Evolutionary conservation across 495 filamentous ascomycete genomes (phyloP), one percentile per base, ranked within the genome.

Genomic region (Bacidia rubella): DNA sequence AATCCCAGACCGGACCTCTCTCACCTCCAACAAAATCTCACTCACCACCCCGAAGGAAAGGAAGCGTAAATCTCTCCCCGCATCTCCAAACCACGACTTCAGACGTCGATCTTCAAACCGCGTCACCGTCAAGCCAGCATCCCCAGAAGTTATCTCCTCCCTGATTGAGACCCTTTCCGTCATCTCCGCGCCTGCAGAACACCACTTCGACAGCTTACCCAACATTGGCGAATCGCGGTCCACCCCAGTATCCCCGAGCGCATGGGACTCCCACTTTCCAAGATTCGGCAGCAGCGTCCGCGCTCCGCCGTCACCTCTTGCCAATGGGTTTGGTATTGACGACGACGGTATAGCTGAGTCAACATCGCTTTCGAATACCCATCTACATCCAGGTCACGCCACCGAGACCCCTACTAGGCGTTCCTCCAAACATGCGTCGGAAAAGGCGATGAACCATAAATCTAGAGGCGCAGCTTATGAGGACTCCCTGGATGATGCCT

Each of bases 141-240:
- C 89, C 12, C 87, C 92, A 23, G 89, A 94, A 66, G 85, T 98
- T 46, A 97, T 98, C 55, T 90, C 86, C 47, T 88, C 85, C 38
- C 74, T 98, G 48, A 94, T 98, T 65, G 90, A 88, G 48, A 92
- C 89, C 2, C 77, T 98, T 17, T 88, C 87, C 19, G 79, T 82
- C 63, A 93, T 97, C 56, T 89, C 87, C 0, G 73, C 78, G 45
- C 84, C 87, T 21, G 74, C 83, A 54, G 81, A 77, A 60, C 74
- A 76, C 39, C 81, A 85, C 65, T 88, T 90, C 62, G 86, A 90
- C 47, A 75, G 68, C 61, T 58, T 79, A 15, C 74, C 76, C 51
- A 65, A 63, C 43, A 72, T 73, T 53, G 69, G 68, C 40, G 56
- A 49, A 12, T 65, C 64, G 44, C 59, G 53, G 22, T 70, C 68